Percentiles rank a stretch among this genome's conserved stretches.
Conservation (phyloP, 768 basidiomycete genomes). For the Cystofilobasidium ferigula region DNA sequence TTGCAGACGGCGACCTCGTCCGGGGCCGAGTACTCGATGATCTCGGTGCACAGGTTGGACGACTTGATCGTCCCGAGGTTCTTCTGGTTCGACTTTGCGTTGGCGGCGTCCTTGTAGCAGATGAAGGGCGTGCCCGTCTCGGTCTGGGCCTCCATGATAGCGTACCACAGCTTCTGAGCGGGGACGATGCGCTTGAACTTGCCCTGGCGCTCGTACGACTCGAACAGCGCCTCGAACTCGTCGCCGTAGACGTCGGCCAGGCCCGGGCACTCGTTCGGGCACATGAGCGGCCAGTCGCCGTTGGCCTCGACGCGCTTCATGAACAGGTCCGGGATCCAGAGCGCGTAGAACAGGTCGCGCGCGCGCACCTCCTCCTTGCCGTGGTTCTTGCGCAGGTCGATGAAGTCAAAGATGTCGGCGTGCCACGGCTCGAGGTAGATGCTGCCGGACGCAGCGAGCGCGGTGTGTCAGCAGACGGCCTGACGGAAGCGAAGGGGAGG, state of each 20-base stretch:
- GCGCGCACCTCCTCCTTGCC: slow-evolving; percentile 96
- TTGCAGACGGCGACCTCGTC: slow-evolving; percentile 99
- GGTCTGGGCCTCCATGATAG: slow-evolving; percentile 88
- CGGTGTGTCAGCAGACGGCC: background rate
- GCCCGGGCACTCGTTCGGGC: slow-evolving; percentile 88
- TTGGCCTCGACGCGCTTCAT: slow-evolving; percentile 93
- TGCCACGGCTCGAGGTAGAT: slow-evolving; percentile 99
- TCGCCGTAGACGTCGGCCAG: slow-evolving; percentile 77
- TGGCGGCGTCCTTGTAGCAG: slow-evolving; percentile 93
- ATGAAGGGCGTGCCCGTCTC: slow-evolving; percentile 99
- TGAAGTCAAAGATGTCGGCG: slow-evolving; percentile 89
- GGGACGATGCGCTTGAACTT: slow-evolving; percentile 54
- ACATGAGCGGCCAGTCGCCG: slow-evolving; percentile 90
- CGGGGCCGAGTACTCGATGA: slow-evolving; percentile 93
- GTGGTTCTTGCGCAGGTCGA: slow-evolving; percentile 96
- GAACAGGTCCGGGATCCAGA: slow-evolving; percentile 97
- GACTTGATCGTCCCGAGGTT: slow-evolving; percentile 99
- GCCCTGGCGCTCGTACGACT: slow-evolving; percentile 80
- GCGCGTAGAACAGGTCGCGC: slow-evolving; percentile 91
- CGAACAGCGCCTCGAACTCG: slow-evolving; percentile 77
- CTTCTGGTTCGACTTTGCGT: slow-evolving; percentile 93
- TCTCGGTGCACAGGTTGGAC: slow-evolving; percentile 96
- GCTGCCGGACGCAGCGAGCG: background rate
- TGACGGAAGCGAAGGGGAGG: background rate
- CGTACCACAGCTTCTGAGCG: slow-evolving; percentile 98